Conservation (phyloP, 768 basidiomycete genomes). For the Amanita molliuscula region DNA sequence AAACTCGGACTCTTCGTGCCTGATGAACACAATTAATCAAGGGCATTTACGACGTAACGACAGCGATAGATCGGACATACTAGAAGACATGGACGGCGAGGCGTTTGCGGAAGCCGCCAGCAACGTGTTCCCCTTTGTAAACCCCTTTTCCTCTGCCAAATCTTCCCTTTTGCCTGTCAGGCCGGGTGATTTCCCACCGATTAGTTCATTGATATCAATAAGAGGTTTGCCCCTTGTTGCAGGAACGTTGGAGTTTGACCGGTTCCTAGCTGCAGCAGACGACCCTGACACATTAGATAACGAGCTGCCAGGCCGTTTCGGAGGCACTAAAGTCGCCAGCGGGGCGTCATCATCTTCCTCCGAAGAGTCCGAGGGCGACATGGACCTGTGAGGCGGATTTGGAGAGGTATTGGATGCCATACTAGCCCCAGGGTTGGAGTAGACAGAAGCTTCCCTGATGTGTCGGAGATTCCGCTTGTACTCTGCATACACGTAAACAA, state of each 20-base stretch:
- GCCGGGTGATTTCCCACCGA: slow-evolving; percentile 14
- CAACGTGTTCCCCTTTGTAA: slow-evolving; percentile 12
- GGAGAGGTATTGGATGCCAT: neutral
- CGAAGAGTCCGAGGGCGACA: slow-evolving; percentile 18
- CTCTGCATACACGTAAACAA: slow-evolving; percentile 7
- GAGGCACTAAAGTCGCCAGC: slow-evolving; percentile 49
- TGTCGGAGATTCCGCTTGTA: slow-evolving; percentile 15
- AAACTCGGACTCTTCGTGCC: neutral
- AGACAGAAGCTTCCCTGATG: slow-evolving; percentile 17
- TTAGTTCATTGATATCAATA: slow-evolving; percentile 40
- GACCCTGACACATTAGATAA: slow-evolving; percentile 19
- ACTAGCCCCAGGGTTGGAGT: slow-evolving; percentile 14
- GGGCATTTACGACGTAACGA: neutral
- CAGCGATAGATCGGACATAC: neutral
- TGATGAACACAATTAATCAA: neutral
- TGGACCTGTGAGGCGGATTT: neutral
- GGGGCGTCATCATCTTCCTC: slow-evolving; percentile 51
- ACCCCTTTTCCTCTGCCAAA: slow-evolving; percentile 29
- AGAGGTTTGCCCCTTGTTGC: slow-evolving; percentile 29
- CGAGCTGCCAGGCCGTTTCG: slow-evolving; percentile 59
- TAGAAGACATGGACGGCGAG: neutral
- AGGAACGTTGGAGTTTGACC: slow-evolving; percentile 20
- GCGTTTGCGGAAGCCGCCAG: slow-evolving; percentile 5
- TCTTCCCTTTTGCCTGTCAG: slow-evolving; percentile 17
- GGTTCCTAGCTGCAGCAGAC: neutral